Evolutionary conservation across 371 early-diverging fungal species (phyloP), one percentile per base, ranked within the genome.

Genomic region (Blyttiomyces sp.): DNA sequence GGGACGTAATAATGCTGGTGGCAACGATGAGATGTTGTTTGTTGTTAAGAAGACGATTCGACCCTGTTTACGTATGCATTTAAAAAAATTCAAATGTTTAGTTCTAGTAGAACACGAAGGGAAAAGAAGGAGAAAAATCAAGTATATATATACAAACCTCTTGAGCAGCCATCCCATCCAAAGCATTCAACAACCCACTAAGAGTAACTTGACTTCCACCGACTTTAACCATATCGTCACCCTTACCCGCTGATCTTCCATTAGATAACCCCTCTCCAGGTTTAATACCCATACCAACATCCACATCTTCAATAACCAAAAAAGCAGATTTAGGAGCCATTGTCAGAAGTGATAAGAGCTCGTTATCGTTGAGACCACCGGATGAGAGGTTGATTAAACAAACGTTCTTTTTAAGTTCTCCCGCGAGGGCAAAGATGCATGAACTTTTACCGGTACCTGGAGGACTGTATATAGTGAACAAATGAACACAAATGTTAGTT

Each of bases 41-140:
- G 92, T 92, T 0, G 92, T 92, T 91, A 94, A 88, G 65, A 85
- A 87, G 2, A 88, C 69, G 35, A 88, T 79, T 5, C 85, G 78
- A 0, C 89, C 92, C 65, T 90, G n/a, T n/a, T n/a, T n/a, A n/a
- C n/a, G n/a, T n/a, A n/a, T n/a, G n/a, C n/a, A n/a, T n/a, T n/a
- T n/a, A n/a, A n/a, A n/a, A n/a, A n/a, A n/a, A n/a, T n/a, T n/a
- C n/a, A n/a, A n/a, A n/a, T n/a, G n/a, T n/a, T n/a, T n/a, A n/a
- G n/a, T n/a, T n/a, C n/a, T n/a, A n/a, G n/a, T n/a, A n/a, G n/a
- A n/a, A n/a, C n/a, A n/a, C n/a, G n/a, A n/a, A n/a, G n/a, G n/a
- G n/a, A n/a, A n/a, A n/a, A n/a, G n/a, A n/a, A n/a, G n/a, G n/a
- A n/a, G n/a, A n/a, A n/a, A n/a, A n/a, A n/a, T n/a, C n/a, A n/a